Conservation (phyloP, 2,329 filamentous ascomycete species). For the Talaromyces sp. region DNA sequence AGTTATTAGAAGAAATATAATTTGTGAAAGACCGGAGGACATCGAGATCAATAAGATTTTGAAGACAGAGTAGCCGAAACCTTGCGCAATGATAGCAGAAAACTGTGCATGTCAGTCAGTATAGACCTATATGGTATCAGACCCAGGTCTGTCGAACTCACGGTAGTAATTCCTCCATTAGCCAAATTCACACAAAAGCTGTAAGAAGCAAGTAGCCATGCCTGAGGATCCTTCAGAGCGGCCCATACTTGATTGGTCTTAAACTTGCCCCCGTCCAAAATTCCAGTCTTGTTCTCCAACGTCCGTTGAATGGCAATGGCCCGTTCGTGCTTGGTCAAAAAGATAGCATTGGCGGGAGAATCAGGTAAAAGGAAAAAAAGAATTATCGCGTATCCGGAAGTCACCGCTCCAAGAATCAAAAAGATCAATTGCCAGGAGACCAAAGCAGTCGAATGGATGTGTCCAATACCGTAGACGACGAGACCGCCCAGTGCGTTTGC, state of each 20-base stretch:
- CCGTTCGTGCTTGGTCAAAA: slow-evolving; percentile 42
- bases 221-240: slow-evolving; percentile 33
- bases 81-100: slow-evolving; percentile 15
- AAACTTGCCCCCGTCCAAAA: slow-evolving; percentile 40
- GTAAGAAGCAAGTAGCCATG: slow-evolving; percentile 31
- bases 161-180: slow-evolving; percentile 32
- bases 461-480: slow-evolving; percentile 44
- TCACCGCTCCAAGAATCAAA: slow-evolving; percentile 57
- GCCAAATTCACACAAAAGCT: slow-evolving; percentile 30
- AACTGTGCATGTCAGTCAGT: slow-evolving; percentile 9
- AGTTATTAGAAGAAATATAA: slow-evolving; percentile 30
- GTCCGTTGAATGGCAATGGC: slow-evolving; percentile 45
- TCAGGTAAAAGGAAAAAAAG: slow-evolving; percentile 56
- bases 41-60: slow-evolving; percentile 35
- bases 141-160: slow-evolving; percentile 15
- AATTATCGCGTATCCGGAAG: slow-evolving; percentile 53
- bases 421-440: slow-evolving; percentile 42
- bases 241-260: slow-evolving; percentile 42
- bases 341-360: slow-evolving; percentile 50
- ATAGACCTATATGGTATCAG: no score
- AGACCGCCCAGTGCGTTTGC: neutral
- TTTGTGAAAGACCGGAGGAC: slow-evolving; percentile 30
- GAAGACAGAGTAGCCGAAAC: slow-evolving; percentile 17
- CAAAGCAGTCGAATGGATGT: neutral
- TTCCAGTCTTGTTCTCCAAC: slow-evolving; percentile 46